phyloP scores from a whole-genome alignment of 1,284 basidiomycete species.

The Austroboletus niveus region DNA sequence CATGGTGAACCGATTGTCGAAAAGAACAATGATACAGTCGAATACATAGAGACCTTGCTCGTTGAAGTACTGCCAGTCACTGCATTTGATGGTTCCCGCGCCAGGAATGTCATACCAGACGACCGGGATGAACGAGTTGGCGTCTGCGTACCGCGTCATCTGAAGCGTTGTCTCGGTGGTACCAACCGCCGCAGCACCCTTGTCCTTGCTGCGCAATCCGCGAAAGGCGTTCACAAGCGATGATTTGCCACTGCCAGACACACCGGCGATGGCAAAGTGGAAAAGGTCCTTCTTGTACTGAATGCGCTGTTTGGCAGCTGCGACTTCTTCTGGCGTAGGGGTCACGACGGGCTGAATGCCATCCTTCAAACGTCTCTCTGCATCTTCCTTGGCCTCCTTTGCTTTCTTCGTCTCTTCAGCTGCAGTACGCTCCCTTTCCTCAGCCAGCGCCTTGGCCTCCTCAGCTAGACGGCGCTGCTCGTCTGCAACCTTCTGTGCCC shows the following conservation, averaged over 20 bases:
- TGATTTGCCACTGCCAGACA: constrained; percentile 39
- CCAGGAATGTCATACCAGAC: constrained; percentile 27
- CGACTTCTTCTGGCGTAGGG: constrained; percentile 27
- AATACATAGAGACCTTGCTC: too few species aligned
- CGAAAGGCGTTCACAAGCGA: constrained; percentile 36
- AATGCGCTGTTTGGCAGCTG: constrained; percentile 19
- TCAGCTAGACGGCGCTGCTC: constrained; percentile 22
- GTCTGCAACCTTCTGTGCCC: constrained; percentile 16
- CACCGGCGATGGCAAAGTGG: constrained; percentile 34
- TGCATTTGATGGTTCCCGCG: too few species aligned
- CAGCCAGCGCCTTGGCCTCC: constrained; percentile 23
- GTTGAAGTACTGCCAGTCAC: too few species aligned
- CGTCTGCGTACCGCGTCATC: constrained; percentile 30
- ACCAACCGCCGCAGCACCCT: constrained; percentile 31
- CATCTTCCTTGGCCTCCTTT: too few species aligned
- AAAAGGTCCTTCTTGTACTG: constrained; percentile 21
- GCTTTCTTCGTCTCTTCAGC: constrained; percentile 23
- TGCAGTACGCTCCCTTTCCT: constrained; percentile 16
- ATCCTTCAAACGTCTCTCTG: too few species aligned
- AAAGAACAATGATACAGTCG: too few species aligned
- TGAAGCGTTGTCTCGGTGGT: constrained; percentile 29
- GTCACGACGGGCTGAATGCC: constrained; percentile 22
- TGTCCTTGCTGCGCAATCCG: constrained; percentile 25
- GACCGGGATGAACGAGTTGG: constrained; percentile 11
- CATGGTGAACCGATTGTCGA: too few species aligned